Evolutionary conservation across 108 stramenopile species (phyloP), one percentile per base, ranked within the genome.

Genomic region (Aurantiochytrium sp.): DNA sequence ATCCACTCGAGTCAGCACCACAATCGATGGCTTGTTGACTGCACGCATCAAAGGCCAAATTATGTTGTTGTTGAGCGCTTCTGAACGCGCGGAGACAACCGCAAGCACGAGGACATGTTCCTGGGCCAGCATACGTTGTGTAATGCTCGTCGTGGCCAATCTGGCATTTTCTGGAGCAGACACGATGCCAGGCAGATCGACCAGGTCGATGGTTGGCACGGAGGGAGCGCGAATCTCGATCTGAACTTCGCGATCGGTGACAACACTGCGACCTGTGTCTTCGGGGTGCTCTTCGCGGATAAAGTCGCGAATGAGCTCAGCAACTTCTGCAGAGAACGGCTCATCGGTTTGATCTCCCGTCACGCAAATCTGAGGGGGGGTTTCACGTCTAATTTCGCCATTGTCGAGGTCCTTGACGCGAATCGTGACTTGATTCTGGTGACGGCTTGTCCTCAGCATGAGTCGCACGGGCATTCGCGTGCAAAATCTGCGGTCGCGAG

Each of bases 161-260:
- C 51, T 47, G 14, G 51, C 51, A 58, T 14, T 53, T 44, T 14
- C 10, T 23, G 76, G 76, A 6, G 76, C 76, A 10, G 47, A 10
- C 16, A 87, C 76, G 76, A 87, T 87, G 19, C 76, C 76, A 16
- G 76, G 76, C 25, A 87, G 2, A 44, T 87, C 76, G 44, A 87
- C 35, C 8, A 87, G 76, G 51, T 87, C 76, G 51, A 87, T 58
- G 12, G 76, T 87, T 58, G 76, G 76, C n/a, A 87, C 76, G 51
- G 12, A 10, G 0, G 76, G 76, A 12, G 47, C 35, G 35, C 76
- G 51, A 10, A 87, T 44, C 51, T 87, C 76, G 23, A 87, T 28
- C 35, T 58, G 47, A 16, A 87, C 14, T 43, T 44, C 76, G 51
- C 45, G 35, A 16, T 87, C 35, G 44, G 23, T 44, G 76, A 53